Evolutionary conservation across 2,329 filamentous ascomycete species (phyloP), one percentile per base, ranked within the genome.

Genomic region (Xylaria sp.): DNA sequence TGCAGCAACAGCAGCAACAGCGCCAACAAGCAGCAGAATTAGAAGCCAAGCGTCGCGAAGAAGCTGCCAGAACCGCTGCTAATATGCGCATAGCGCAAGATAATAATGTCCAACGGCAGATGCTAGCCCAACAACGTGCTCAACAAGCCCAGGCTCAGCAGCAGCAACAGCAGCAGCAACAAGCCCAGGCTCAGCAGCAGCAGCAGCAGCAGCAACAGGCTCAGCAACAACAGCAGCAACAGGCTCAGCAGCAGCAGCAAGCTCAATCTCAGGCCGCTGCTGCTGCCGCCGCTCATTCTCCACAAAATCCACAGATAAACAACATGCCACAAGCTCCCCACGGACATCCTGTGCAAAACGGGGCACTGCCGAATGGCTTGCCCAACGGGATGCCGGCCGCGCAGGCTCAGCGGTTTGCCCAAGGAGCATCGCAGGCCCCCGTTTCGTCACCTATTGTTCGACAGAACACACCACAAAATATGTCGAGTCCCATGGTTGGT

Each of bases 361-460:
- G 80, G n/a, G 20, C 68, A 18, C 77, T 80, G 59, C 66, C 75
- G 1, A 79, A 78, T 51, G 81, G 80, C 2, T 76, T 86, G 73
- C 72, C 81, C 28, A 85, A 81, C 44, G 78, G 78, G 28, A 81
- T 81, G 73, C 69, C 82, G 10, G 79, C 81, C 6, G 84, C 85
- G 68, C 80, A 81, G 13, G 78, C 82, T 63, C 80, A 83, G 39
- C 83, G 86, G 10, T 88, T 88, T 71, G 81, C 82, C 23, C 82
- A 84, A 58, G 87, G 90, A 72, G 86, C 89, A 8, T 87, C 89
- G 1, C 90, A 92, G 75, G 83, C 87, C 18, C 86, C 88, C 3
- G 89, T 89, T 1, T 90, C 90, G 9, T 93, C 92, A n/a, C 92
- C 92, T 0, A 83, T 89, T 66, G 80, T 87, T 25, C 85, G 88